Evolutionary conservation across 805 yeast genomes (phyloP), one percentile per base, ranked within the genome.

Genomic region (Candida patagonica): DNA sequence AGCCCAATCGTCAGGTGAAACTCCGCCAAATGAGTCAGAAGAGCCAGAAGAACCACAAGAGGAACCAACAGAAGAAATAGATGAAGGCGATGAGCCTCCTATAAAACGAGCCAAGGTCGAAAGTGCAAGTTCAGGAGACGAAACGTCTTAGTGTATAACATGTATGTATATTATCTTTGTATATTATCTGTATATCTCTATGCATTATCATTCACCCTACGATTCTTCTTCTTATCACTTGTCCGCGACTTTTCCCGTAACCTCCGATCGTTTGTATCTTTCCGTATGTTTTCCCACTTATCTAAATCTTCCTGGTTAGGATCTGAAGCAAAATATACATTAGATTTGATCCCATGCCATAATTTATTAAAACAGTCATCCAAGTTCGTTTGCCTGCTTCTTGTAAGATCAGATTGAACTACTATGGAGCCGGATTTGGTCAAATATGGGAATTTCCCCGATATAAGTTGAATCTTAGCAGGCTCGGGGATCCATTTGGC

Each of bases 341-440:
- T 56, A 1, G 56, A 55, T 43, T 66, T 71, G 42, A 84, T 66
- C 40, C 74, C 80, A 1, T 58, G 49, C 3, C 73, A 60, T 9
- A 84, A 64, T 54, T 80, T 80, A n/a, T 60, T 58, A 43, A 74
- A 72, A 48, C 94, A 84, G 20, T 69, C 66, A 4, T 65, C 67
- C 6, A 71, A 55, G 51, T 84, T 84, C 7, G 59, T 60, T 10
- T 73, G 76, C 47, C 85, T 65, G 13, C 74, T 73, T 23, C 95
- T 59, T 4, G 72, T 61, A 6, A 60, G 52, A 42, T 82, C 88
- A 25, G 80, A 71, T 46, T 75, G 80, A 1, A 84, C 67, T 5
- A 80, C 59, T 1, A 83, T 44, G 0, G 73, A 70, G 9, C 80
- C 79, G 8, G 53, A 49, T 42, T 73, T 73, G 1, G 80, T 74